Percentiles rank a stretch among this genome's conserved stretches.
Evolutionary conservation across 768 basidiomycete species (phyloP).

Genomic region (Podaxis sp.): DNA sequence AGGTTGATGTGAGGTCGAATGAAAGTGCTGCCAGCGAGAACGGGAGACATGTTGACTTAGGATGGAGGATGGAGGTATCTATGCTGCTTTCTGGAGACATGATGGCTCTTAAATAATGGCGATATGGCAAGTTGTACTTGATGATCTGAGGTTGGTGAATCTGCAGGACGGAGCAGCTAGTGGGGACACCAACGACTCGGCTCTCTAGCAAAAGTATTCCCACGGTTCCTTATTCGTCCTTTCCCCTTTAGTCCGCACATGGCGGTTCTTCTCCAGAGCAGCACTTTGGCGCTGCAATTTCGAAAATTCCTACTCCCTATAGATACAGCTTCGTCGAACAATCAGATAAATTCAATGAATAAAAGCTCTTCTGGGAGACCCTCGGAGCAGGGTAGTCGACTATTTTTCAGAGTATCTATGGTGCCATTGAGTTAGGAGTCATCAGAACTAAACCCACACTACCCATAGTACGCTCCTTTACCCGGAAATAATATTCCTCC

Average conservation of each 20-base stretch:
- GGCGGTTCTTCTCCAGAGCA: background rate
- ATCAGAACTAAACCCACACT: too few species aligned
- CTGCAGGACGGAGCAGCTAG: too few species aligned
- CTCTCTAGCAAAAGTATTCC: background rate
- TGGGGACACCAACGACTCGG: too few species aligned
- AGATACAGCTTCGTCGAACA: too few species aligned
- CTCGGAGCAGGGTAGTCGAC: too few species aligned
- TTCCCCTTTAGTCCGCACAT: too few species aligned
- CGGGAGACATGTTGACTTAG: background rate
- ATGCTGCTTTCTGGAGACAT: background rate
- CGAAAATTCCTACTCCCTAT: background rate
- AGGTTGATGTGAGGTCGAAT: conserved; percentile 35
- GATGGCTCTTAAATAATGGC: background rate
- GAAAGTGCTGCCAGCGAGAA: conserved; percentile 23
- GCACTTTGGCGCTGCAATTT: background rate
- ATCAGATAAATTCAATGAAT: too few species aligned
- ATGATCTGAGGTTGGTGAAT: background rate
- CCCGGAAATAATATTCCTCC: too few species aligned
- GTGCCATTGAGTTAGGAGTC: too few species aligned
- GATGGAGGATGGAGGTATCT: background rate
- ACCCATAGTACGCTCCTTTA: too few species aligned
- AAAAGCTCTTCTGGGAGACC: too few species aligned
- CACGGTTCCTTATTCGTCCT: background rate
- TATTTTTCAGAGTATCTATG: too few species aligned
- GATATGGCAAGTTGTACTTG: background rate